phyloP scores from a whole-genome alignment of 208 protist genomes.

The Leishmania turanica region DNA sequence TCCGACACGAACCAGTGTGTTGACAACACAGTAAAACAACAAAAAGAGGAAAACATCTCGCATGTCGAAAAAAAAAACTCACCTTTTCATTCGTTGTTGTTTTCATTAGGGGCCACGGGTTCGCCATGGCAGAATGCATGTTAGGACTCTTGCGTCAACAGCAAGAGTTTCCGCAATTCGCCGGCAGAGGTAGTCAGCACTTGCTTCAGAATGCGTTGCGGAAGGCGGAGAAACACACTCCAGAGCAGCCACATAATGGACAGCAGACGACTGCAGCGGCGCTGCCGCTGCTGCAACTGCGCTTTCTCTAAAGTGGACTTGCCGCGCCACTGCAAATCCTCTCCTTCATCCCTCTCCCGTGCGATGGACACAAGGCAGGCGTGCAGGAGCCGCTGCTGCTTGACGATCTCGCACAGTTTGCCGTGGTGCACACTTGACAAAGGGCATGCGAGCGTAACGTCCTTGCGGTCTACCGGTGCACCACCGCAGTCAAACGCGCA shows the following conservation, averaged over 20 bases:
- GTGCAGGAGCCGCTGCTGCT: constrained; percentile 26
- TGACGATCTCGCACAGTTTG: background rate
- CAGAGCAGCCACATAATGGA: background rate
- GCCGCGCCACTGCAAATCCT: background rate
- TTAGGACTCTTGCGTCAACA: background rate
- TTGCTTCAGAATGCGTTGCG: constrained; percentile 5
- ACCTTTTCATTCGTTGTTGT: background rate
- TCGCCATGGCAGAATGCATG: background rate
- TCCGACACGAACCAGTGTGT: too few species aligned
- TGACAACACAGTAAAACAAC: too few species aligned
- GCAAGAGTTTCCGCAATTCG: background rate
- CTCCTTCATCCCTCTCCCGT: constrained; percentile 4
- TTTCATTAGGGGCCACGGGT: background rate
- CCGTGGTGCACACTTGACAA: background rate
- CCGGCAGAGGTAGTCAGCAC: background rate
- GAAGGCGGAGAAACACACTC: constrained; percentile 10
- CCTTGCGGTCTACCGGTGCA: background rate
- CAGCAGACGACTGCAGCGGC: background rate
- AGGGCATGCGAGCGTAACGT: background rate
- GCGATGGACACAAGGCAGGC: constrained; percentile 16
- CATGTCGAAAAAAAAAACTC: too few species aligned
- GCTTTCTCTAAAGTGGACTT: background rate
- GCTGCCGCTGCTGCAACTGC: background rate
- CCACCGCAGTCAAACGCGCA: background rate
- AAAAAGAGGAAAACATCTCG: too few species aligned